Conservation (phyloP, 202 grass and related monocot genomes). For the Carex arenaria region DNA sequence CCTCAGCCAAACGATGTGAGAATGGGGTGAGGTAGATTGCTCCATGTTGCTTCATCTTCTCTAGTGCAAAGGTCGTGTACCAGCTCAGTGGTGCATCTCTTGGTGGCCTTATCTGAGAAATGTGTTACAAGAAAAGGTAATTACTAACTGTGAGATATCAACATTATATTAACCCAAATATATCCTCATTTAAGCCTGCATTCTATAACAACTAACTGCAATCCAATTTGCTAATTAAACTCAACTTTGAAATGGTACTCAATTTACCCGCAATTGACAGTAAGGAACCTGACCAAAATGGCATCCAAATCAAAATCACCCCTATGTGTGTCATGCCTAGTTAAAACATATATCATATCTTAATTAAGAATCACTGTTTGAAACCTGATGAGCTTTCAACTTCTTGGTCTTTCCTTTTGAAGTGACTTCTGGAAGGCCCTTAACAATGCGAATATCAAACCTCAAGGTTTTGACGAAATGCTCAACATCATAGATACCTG, state of each 20-base stretch:
- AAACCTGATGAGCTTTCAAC: conserved; percentile 71
- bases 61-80: conserved; percentile 77
- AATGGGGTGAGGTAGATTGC: conserved; percentile 97
- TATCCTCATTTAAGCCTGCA: neutral
- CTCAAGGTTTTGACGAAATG: conserved; percentile 85
- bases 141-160: neutral
- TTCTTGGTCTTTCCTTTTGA: conserved; percentile 81
- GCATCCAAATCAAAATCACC: neutral
- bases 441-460: conserved; percentile 71
- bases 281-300: neutral
- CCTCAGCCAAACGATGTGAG: conserved; percentile 91
- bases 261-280: neutral
- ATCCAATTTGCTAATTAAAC: neutral
- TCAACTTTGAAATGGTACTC: neutral
- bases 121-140: neutral
- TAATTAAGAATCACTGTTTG: conserved; percentile 5
- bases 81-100: conserved; percentile 90
- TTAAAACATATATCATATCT: no score
- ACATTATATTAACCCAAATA: neutral
- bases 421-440: conserved; percentile 54
- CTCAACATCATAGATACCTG: conserved; percentile 99
- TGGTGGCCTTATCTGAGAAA: conserved; percentile 74
- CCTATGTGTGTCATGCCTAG: neutral
- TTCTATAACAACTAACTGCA: neutral
- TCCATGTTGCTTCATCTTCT: conserved; percentile 80